Base-by-base conservation (phyloP, 2,329 filamentous ascomycete genomes). In the Sphaerulina vaccinii region DNA sequence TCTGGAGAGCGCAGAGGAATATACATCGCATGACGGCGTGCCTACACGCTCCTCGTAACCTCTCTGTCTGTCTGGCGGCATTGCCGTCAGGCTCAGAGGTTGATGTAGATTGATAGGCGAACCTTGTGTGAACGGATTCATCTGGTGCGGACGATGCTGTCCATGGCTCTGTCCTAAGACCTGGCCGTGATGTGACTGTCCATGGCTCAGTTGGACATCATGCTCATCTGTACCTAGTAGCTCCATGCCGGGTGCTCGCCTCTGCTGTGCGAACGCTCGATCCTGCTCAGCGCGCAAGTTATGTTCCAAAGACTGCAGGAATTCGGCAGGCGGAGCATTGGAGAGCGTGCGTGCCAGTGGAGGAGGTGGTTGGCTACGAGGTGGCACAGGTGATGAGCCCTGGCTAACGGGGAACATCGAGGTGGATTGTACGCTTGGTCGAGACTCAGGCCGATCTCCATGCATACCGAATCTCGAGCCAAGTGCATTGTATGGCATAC, bases 381-480 rank as follows among this genome's bases (percentile, higher is more conserved):
- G 51, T 37, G 58, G 58, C 23, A 51, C 54, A 35, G 57, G 51
- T 18, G 56, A 46, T 19, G 56, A 46, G 27, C 64, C 61, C 22
- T 54, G 57, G 24, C 52, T 52, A 36, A 57, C 39, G 21, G 58
- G 51, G 40, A 60, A 58, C 24, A 54, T 45, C 23, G 57, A 38
- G 9, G 42, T 51, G 32, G 57, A 41, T 35, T 50, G 41, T 38
- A 61, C 35, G 36, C 49, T 54, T 10, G 60, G 57, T 18, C 66
- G 60, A 38, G 64, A 52, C 37, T 69, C 66, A 18, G 61, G 50
- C 18, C 64, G 57, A 15, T 70, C 68, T 5, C 64, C 51, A 36
- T 68, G 59, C 51, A 69, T 65, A 9, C 63, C 61, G 45, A 68
- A 59, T 18, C 65, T 61, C 18, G 63, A 58, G 21, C 66, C 63